Evolutionary conservation across 148 eudicot genomes (phyloP).

Genomic region (Linanthus parryae): DNA sequence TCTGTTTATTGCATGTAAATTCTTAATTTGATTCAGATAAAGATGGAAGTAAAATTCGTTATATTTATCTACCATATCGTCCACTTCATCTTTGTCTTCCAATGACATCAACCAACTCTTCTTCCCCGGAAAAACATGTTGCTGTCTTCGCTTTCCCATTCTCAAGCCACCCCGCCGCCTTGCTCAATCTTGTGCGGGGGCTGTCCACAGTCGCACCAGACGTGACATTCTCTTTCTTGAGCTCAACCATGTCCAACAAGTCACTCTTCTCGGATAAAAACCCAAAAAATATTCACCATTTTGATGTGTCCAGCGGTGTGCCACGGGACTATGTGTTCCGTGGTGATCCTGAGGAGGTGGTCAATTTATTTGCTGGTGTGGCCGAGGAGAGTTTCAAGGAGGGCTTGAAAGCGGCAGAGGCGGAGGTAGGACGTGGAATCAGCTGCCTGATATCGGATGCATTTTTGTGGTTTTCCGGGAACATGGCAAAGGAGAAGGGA

Average conservation of each 20-base stretch:
- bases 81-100: too few species aligned
- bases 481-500: slow-evolving; percentile 31
- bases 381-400: slow-evolving; percentile 18
- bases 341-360: too few species aligned
- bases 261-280: not conserved
- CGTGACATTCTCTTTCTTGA: slow-evolving; percentile 35
- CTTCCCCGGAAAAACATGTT: too few species aligned
- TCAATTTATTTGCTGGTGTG: slow-evolving; percentile 18
- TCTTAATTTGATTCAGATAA: too few species aligned
- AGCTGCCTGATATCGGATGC: slow-evolving; percentile 39
- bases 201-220: slow-evolving; percentile 29
- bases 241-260: slow-evolving; percentile 20
- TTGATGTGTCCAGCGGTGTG: not conserved
- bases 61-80: too few species aligned
- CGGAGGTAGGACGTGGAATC: slow-evolving; percentile 24
- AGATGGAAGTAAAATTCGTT: too few species aligned
- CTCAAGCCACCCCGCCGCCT: slow-evolving; percentile 44
- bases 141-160: slow-evolving; percentile 56
- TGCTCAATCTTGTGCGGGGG: slow-evolving; percentile 29
- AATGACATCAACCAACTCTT: too few species aligned
- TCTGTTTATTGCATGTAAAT: too few species aligned
- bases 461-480: slow-evolving; percentile 47
- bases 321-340: slow-evolving; percentile 10
- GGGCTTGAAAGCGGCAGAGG: slow-evolving; percentile 29
- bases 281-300: slow-evolving; percentile 18